Percentiles rank a stretch among this genome's conserved stretches.
Evolutionary conservation across 495 filamentous ascomycete genomes (phyloP).

Genomic region (Daldinia vernicosa): DNA sequence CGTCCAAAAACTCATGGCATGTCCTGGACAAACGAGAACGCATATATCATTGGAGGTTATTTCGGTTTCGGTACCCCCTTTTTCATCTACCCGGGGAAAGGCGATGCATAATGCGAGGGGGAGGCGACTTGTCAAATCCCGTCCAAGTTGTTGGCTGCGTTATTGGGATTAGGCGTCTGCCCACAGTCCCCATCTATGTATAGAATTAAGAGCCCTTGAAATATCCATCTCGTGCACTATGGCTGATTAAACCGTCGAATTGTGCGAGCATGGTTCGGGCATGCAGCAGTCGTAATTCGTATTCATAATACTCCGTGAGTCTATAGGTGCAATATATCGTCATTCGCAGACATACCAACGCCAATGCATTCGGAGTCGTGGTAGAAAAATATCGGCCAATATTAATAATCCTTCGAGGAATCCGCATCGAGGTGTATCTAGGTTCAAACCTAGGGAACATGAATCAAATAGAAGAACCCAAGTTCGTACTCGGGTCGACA

Average conservation of each 20-base stretch:
- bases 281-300: slow-evolving; percentile 45
- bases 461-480: slow-evolving; percentile 18
- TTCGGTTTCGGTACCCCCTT: slow-evolving; percentile 10
- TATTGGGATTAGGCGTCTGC: slow-evolving; percentile 13
- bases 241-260: slow-evolving; percentile 9
- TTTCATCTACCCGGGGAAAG: slow-evolving; percentile 18
- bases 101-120: slow-evolving; percentile 23
- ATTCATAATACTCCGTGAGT: slow-evolving; percentile 48
- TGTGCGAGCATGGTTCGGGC: slow-evolving; percentile 23
- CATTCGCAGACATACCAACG: slow-evolving; percentile 27
- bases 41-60: slow-evolving; percentile 38
- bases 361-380: slow-evolving; percentile 30
- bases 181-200: slow-evolving; percentile 22
- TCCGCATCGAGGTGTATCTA: slow-evolving; percentile 30
- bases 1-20: slow-evolving; percentile 22
- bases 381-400: slow-evolving; percentile 20
- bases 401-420: slow-evolving; percentile 29
- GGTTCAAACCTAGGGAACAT: slow-evolving; percentile 7
- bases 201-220: slow-evolving; percentile 26
- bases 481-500: slow-evolving; percentile 13
- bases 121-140: slow-evolving; percentile 16
- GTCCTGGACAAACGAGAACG: slow-evolving; percentile 41
- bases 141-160: neutral
- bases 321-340: slow-evolving; percentile 39
- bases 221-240: slow-evolving; percentile 26